Evolutionary conservation across 2,329 filamentous ascomycete species (phyloP), one percentile per base, ranked within the genome.

Genomic region (Botrytis squamosa): DNA sequence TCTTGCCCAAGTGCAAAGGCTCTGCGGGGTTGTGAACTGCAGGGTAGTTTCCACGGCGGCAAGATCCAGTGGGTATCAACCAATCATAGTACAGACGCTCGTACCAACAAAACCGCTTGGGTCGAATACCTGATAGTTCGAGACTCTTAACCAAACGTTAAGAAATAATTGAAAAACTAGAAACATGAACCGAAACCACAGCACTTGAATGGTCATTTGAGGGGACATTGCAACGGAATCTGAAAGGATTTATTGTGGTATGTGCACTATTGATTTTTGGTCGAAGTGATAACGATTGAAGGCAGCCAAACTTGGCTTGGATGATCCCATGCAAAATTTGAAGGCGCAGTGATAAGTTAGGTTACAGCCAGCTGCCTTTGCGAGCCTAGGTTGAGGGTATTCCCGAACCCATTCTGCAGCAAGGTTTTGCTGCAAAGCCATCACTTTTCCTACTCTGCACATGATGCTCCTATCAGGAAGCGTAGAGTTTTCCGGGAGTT

Each of bases 31-130:
- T 68, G n/a, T 42, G 18, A 42, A 25, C 52, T 66, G 46, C 64
- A 46, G 18, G 64, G 64, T 66, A 44, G 38, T 64, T 42, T 55
- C 22, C 66, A 57, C 36, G 49, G 49, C 66, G 66, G 66, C 66
- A 69, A 69, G 66, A 42, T 44, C 66, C 16, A 57, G 49, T 42
- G 18, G 3, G 36, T 33, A 16, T 44, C 49, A 57, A 59, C 66
- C 66, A 69, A 69, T 69, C 20, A 69, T 12, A 16, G 5, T 25
- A 33, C 12, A 66, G 44, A 38, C 36, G 66, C 49, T 57, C 38
- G 38, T 42, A 57, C 36, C 52, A 69, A 44, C 66, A 69, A n/a
- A 64, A 69, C 20, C 49, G 49, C 36, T 29, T 40, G 16, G 49
- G 36, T 10, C 10, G 55, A n/a, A 6, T 14, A n/a, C 49, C 25